Base-by-base conservation (phyloP, 1,284 basidiomycete genomes). In the Earliella scabrosa region DNA sequence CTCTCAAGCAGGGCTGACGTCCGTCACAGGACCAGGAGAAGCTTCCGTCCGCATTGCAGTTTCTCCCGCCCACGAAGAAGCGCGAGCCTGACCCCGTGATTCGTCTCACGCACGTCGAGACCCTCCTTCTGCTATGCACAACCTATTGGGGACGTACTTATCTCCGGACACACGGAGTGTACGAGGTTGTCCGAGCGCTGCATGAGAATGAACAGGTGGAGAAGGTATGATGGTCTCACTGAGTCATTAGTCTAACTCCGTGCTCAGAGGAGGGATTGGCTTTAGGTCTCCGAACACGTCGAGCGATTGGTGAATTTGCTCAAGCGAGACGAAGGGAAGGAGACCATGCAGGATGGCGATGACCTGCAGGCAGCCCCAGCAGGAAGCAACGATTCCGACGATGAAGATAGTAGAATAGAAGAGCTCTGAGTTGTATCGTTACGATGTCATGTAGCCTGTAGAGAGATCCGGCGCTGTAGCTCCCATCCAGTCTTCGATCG, bases 101-200 rank as follows among this genome's bases (percentile, higher is more conserved):
- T 38, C 86, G 97, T 0, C 77, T 94, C 47, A 95, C 88, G 55
- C 90, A 94, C 63, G 77, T 98, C 13, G 97, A 99, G 74, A 92
- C 93, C 0, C 77, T 99, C 13, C 81, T 98, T 0, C 75, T 99
- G 34, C 79, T 99, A 0, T 94, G 92, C 63, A 94, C 95, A 3
- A 95, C 92, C 0, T 85, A 89, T 35, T 92, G 90, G 77, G 95
- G 94, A 1, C 83, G 97, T 24, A 89, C 97, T 60, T 85, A 86
- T 55, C 76, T 96, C 58, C 82, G 97, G 29, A 76, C 78, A 16
- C 82, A 93, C 57, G 96, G 95, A 0, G 90, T 92, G 0, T 99
- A 99, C 72, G 87, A 91, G 66, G 89, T 99, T 36, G 78, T 98
- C 27, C 81, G 93, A 41, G 86, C 83, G 21, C 78, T 90, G 10